Evolutionary conservation across 2,329 filamentous ascomycete species (phyloP), one percentile per base, ranked within the genome.

Genomic region (Arthroderma sp.): DNA sequence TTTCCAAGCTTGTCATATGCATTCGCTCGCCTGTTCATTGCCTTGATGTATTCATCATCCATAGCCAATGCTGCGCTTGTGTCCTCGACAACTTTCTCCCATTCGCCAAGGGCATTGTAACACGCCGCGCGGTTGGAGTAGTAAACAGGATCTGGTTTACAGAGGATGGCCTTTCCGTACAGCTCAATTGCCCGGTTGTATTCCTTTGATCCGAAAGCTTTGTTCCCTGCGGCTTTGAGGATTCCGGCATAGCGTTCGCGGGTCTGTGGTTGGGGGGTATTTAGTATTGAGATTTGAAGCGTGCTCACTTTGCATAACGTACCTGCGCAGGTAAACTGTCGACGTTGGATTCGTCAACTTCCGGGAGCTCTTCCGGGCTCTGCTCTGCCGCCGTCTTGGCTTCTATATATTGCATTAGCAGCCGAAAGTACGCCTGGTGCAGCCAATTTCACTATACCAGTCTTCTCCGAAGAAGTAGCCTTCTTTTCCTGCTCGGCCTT

Each of bases 51-150:
- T 76, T 95, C 88, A 65, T 86, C 86, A 71, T 98, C 89, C 74
- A 98, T 87, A 70, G 82, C 86, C 74, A 98, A 85, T 62, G 93
- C 93, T 56, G 93, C 91, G 33, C 88, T 96, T 58, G 93, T 97
- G 70, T 98, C 93, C 67, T 95, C 91, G 61, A 98, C 87, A 58
- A 97, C 93, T 78, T 93, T 91, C 54, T 94, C 86, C 90, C 91
- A 98, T 66, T 95, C 81, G 63, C 83, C 84, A 69, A 93, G 83
- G 63, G 93, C 90, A 71, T 95, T 97, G 77, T 90, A 94, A 80
- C 93, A 98, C 56, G 93, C 93, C 58, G 93, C 93, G 66, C 93
- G 87, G 80, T 98, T 98, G 62, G 93, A 97, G 81, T 94, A 98
- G 80, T 93, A 98, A 71, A 98, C 91, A 33, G 93, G 90, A 68